phyloP scores from a whole-genome alignment of 495 filamentous ascomycete genomes.

The Penicillium odoratum region DNA sequence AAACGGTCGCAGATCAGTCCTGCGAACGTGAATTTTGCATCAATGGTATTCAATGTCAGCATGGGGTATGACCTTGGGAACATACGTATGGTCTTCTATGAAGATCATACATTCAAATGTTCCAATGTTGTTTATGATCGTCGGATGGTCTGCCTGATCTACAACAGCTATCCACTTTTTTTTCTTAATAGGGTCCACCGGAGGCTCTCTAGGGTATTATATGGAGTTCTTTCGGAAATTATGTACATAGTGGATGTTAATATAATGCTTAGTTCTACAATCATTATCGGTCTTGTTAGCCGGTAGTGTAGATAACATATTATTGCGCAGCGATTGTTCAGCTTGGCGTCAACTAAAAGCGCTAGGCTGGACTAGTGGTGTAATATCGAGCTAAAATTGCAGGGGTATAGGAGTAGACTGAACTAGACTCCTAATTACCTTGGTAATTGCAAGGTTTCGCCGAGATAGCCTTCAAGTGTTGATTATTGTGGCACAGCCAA shows the following conservation, averaged over 20 bases:
- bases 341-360: background rate
- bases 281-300: background rate
- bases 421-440: background rate
- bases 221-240: slow-evolving; percentile 5
- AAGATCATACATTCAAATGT: background rate
- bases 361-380: background rate
- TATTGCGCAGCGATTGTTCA: background rate
- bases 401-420: background rate
- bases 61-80: too few relatives aligned
- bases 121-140: slow-evolving; percentile 3
- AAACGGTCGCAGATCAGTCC: slow-evolving; percentile 10
- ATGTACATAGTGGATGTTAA: background rate
- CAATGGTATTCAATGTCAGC: slow-evolving; percentile 3
- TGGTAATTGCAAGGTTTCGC: too few relatives aligned
- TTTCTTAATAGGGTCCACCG: background rate
- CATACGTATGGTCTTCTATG: background rate
- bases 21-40: slow-evolving; percentile 5
- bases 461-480: too few relatives aligned
- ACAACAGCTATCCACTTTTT: background rate
- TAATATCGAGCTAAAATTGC: background rate
- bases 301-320: background rate
- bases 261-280: slow-evolving; percentile 7
- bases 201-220: background rate
- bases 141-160: background rate
- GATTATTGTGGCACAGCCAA: too few relatives aligned